phyloP scores from a whole-genome alignment of 306 rosid species.

The Begonia loranthoides region DNA sequence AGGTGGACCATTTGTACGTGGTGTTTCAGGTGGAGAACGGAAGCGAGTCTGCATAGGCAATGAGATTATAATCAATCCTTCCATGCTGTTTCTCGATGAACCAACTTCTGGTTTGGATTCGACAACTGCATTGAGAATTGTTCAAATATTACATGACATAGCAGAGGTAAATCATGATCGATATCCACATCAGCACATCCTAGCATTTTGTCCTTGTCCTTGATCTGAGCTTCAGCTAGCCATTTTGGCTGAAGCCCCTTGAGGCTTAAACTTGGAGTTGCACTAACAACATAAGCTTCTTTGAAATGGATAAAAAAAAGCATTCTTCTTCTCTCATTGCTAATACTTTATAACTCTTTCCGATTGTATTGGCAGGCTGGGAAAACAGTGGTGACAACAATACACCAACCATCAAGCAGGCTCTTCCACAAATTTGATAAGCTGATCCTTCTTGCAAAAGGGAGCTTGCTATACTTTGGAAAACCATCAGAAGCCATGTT shows the following conservation, averaged over 20 bases:
- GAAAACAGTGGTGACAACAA: conserved; percentile 88
- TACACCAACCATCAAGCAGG: conserved; percentile 97
- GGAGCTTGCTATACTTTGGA: conserved; percentile 84
- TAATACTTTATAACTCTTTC: not conserved
- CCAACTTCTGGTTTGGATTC: conserved; percentile 99
- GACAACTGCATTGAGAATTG: conserved; percentile 78
- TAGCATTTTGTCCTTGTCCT: too few relatives aligned
- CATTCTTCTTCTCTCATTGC: conserved; percentile 2
- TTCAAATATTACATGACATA: conserved; percentile 89
- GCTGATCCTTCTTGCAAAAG: conserved; percentile 91
- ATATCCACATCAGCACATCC: too few relatives aligned
- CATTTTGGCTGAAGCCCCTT: too few relatives aligned
- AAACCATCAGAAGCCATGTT: conserved; percentile 74
- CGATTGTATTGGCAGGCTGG: conserved; percentile 50
- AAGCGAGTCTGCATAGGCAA: conserved; percentile 86
- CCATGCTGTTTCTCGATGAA: conserved; percentile 83
- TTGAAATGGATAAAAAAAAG: too few relatives aligned
- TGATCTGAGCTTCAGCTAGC: too few relatives aligned
- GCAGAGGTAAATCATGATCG: conserved; percentile 46
- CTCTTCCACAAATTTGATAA: conserved; percentile 91
- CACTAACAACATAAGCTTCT: too few relatives aligned
- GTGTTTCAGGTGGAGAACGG: conserved; percentile 96
- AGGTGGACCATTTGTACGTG: conserved; percentile 89
- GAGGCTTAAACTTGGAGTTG: too few relatives aligned
- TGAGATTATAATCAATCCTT: conserved; percentile 90